Conservation (phyloP, 495 filamentous ascomycete genomes). For the Aspergillus nanangensis region DNA sequence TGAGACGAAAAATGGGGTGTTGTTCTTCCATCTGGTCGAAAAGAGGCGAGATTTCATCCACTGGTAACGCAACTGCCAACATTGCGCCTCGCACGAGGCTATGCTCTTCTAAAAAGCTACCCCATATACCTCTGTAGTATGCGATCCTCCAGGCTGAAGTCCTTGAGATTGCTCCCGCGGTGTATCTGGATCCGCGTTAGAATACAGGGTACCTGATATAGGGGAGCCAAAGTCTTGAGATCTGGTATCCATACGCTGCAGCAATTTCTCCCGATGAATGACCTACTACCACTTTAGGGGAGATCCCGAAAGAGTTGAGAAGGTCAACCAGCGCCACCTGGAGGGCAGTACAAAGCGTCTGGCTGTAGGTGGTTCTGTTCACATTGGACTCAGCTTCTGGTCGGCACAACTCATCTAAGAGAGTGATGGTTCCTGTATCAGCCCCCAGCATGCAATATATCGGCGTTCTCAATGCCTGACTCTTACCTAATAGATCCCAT, state of each 20-base stretch:
- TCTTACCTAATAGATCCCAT: background rate
- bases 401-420: background rate
- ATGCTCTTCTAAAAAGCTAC: background rate
- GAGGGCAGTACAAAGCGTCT: slow-evolving; percentile 39
- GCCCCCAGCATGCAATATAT: too few relatives aligned
- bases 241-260: too few relatives aligned
- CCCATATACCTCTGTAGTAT: too few relatives aligned
- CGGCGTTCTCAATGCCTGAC: too few relatives aligned
- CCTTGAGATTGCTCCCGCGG: background rate
- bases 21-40: background rate
- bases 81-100: slow-evolving; percentile 3
- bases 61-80: slow-evolving; percentile 6
- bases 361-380: slow-evolving; percentile 8
- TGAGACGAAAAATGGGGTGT: slow-evolving; percentile 3
- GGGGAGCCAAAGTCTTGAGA: too few relatives aligned
- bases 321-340: slow-evolving; percentile 42
- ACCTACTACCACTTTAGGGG: slow-evolving; percentile 25
- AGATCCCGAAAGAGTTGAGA: slow-evolving; percentile 27
- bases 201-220: too few relatives aligned
- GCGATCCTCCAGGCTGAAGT: slow-evolving; percentile 4
- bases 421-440: too few relatives aligned
- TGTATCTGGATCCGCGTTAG: too few relatives aligned
- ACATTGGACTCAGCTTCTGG: slow-evolving; percentile 1
- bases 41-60: background rate
- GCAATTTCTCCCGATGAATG: slow-evolving; percentile 45